Conservation (phyloP, 2,329 filamentous ascomycete species). For the Curvularia sp. region DNA sequence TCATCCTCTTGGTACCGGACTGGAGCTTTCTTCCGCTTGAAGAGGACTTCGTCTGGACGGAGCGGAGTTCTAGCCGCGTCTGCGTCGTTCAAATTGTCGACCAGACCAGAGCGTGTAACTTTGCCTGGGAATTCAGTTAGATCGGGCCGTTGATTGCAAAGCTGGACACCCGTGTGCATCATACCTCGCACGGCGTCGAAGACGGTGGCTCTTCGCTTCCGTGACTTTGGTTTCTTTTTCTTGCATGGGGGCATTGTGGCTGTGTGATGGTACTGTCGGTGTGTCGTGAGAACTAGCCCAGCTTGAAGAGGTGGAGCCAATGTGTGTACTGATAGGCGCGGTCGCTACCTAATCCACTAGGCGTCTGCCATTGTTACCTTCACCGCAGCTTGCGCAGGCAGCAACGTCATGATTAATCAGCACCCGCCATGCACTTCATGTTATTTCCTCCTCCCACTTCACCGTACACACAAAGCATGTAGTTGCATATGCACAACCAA, state of each 20-base stretch:
- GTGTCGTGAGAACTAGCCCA: not conserved
- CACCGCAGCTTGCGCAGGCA: not conserved
- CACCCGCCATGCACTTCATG: not conserved
- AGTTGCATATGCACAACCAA: constrained; percentile 53
- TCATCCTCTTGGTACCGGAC: constrained; percentile 73
- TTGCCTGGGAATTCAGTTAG: constrained; percentile 14
- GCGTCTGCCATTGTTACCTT: too few relatives aligned
- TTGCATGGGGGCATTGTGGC: not conserved
- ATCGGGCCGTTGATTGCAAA: not conserved
- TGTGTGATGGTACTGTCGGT: too few relatives aligned
- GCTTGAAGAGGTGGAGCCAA: not conserved
- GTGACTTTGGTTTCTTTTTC: not conserved
- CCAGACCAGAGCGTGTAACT: constrained; percentile 34
- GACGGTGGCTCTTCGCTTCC: constrained; percentile 61
- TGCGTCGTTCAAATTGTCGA: constrained; percentile 56
- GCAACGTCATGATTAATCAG: constrained; percentile 27
- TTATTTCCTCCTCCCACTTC: constrained; percentile 4
- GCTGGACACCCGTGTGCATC: not conserved
- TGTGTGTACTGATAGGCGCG: not conserved
- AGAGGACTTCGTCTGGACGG: constrained; percentile 75
- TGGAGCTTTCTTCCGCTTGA: constrained; percentile 69
- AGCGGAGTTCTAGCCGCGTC: constrained; percentile 53
- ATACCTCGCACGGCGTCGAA: constrained; percentile 77
- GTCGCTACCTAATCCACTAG: too few relatives aligned
- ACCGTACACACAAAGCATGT: constrained; percentile 43